Evolutionary conservation across 108 stramenopile species (phyloP), one percentile per base, ranked within the genome.

Genomic region (Fragilariopsis cylindrus): DNA sequence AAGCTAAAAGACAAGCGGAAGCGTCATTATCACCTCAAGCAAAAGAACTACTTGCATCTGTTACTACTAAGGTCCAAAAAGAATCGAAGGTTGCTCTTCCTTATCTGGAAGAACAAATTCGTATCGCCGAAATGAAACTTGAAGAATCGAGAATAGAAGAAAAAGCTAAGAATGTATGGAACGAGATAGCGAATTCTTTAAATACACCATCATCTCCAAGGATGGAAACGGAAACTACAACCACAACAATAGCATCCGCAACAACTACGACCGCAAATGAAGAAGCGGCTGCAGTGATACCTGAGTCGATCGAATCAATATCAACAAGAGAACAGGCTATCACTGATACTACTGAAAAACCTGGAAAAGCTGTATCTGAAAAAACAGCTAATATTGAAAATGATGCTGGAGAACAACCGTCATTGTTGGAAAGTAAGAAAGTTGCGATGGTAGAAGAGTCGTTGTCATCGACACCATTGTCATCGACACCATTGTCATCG

Each of bases 101-200:
- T 7, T 74, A 74, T 43, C 44, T 74, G 47, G 57, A 65, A 41
- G 65, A 74, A 41, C 62, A 74, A 74, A 74, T 74, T 55, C 8
- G 16, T 39, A 48, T n/a, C 6, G 73, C 73, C 73, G 73, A 74
- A 45, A 64, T 64, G 3, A 68, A 68, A 12, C n/a, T 68, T 21
- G 50, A 68, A 68, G 66, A 49, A 52, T 47, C 66, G n/a, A 47
- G 50, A n/a, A 12, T 52, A 39, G 49, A 68, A 21, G 48, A 49
- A 21, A 68, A 68, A 47, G 30, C 66, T 8, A 68, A 49, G 50
- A 68, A 6, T 9, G 50, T 48, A n/a, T 63, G 62, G 62, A 63
- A 63, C 43, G 62, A n/a, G 6, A 4, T 63, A 45, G 62, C 62
- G 1, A 4, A 47, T 40, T 63, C 43, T 47, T 43, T 63, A n/a